Percentiles rank a stretch among this genome's conserved stretches.
These are phyloP conservation scores for Alternaria viburni DNA, from an alignment of 2,329 filamentous ascomycete genomes.

Conservation along the genomic window DNA sequence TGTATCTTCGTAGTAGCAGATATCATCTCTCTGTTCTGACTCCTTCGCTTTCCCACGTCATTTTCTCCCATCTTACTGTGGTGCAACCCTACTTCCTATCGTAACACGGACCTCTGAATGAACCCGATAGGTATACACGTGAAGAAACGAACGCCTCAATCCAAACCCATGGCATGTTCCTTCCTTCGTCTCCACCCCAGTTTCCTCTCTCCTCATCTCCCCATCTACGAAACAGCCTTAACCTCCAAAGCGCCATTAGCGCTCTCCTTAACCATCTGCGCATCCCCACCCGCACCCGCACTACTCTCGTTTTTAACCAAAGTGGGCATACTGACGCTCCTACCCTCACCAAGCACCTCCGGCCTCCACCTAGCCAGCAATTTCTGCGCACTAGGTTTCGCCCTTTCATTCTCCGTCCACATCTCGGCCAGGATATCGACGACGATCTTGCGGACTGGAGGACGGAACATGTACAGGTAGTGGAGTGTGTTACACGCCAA, in stretches of 20 bases:
- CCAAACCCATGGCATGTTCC: not conserved
- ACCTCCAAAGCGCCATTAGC: conserved; percentile 39
- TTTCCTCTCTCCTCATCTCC: not conserved
- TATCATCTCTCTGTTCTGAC: not conserved
- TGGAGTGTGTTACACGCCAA: conserved; percentile 65
- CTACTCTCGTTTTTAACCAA: conserved; percentile 30
- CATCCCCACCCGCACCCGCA: not conserved
- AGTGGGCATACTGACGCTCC: conserved; percentile 9
- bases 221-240: conserved; percentile 28
- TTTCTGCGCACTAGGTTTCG: conserved; percentile 58
- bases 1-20: not conserved
- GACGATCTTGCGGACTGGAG: conserved; percentile 63
- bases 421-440: conserved; percentile 65
- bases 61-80: not conserved
- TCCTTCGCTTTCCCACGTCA: not conserved
- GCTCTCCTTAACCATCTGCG: conserved; percentile 26
- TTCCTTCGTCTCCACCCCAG: not conserved
- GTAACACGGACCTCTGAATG: not conserved
- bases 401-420: conserved; percentile 57
- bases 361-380: conserved; percentile 64
- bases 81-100: not conserved
- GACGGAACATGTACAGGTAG: conserved; percentile 58
- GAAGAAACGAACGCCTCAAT: not conserved
- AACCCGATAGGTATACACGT: not conserved
- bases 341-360: conserved; percentile 47